Evolutionary conservation across 208 protist species (phyloP).

Genomic region (Acanthamoeba sp.): DNA sequence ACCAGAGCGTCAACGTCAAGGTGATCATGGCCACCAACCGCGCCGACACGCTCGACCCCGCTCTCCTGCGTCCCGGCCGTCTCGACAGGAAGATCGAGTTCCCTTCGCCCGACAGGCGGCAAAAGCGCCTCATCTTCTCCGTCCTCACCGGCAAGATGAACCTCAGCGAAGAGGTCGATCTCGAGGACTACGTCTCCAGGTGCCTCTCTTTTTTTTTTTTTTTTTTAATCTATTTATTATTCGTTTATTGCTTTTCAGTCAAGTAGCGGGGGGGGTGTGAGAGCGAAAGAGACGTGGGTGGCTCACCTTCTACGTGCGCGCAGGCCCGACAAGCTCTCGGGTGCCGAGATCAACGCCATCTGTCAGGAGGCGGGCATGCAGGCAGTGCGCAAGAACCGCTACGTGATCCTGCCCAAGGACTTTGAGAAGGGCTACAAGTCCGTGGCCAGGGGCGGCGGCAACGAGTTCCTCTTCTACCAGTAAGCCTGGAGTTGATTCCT

Average conservation of each 20-base stretch:
- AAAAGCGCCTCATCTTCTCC: constrained; percentile 99
- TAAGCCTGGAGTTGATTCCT: background rate
- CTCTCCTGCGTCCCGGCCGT: constrained; percentile 98
- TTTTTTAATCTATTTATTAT: no score
- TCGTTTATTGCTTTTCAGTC: no score
- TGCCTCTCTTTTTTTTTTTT: background rate
- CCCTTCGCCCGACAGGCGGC: constrained; percentile 97
- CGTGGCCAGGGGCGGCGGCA: constrained; percentile 50
- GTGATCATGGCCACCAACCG: constrained; percentile 99
- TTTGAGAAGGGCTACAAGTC: constrained; percentile 98
- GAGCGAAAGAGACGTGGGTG: background rate
- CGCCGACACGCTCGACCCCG: constrained; percentile 99
- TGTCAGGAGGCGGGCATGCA: constrained; percentile 99
- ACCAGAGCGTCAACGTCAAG: constrained; percentile 99
- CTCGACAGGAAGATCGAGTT: constrained; percentile 99
- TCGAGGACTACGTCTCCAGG: constrained; percentile 94
- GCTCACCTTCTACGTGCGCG: constrained; percentile 92
- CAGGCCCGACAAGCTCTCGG: constrained; percentile 98
- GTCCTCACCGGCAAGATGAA: constrained; percentile 99
- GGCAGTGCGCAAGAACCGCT: constrained; percentile 99
- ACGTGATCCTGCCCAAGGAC: constrained; percentile 99
- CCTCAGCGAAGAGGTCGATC: constrained; percentile 95
- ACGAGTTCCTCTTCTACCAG: constrained; percentile 75
- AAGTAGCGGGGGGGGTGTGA: background rate
- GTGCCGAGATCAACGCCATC: constrained; percentile 99